These are phyloP conservation scores for Floccularia luteovirens DNA, from an alignment of 768 basidiomycete species.

Conservation along the genomic window DNA sequence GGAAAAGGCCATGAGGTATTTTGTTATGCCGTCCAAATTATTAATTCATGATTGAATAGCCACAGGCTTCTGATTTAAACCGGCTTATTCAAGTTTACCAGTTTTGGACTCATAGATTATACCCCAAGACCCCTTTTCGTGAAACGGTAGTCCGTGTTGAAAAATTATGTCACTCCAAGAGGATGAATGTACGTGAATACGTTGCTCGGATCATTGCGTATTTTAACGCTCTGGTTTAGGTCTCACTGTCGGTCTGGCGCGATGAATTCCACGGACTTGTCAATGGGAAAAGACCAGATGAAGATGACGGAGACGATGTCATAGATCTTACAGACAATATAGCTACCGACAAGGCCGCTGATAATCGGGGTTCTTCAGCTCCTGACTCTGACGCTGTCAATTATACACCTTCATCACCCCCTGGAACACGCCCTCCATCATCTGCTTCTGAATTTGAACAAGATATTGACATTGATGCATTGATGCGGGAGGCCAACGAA, in stretches of 20 bases:
- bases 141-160: slow-evolving; percentile 86
- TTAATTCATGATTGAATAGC: neutral
- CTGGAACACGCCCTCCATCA: slow-evolving; percentile 26
- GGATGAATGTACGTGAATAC: slow-evolving; percentile 65
- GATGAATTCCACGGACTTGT: slow-evolving; percentile 48
- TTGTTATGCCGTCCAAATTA: slow-evolving; percentile 1
- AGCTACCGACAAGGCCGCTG: slow-evolving; percentile 6
- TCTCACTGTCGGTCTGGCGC: slow-evolving; percentile 67
- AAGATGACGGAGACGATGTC: slow-evolving; percentile 8
- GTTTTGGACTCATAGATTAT: slow-evolving; percentile 92
- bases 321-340: slow-evolving; percentile 17
- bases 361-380: slow-evolving; percentile 10
- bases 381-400: slow-evolving; percentile 17
- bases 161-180: slow-evolving; percentile 77
- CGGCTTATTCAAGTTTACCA: slow-evolving; percentile 81
- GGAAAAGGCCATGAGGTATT: slow-evolving; percentile 92
- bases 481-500: slow-evolving; percentile 37
- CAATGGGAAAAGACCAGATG: slow-evolving; percentile 5
- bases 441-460: slow-evolving; percentile 32
- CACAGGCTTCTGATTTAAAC: slow-evolving; percentile 72
- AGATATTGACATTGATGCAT: slow-evolving; percentile 36
- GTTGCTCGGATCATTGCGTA: neutral
- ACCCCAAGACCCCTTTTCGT: slow-evolving; percentile 80
- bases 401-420: slow-evolving; percentile 26
- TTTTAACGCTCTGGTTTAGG: slow-evolving; percentile 28